A percentile compares a stretch with the other conserved stretches of the same genome.
phyloP scores from a whole-genome alignment of 2,329 filamentous ascomycete species.

The Cryphonectria parasitica region DNA sequence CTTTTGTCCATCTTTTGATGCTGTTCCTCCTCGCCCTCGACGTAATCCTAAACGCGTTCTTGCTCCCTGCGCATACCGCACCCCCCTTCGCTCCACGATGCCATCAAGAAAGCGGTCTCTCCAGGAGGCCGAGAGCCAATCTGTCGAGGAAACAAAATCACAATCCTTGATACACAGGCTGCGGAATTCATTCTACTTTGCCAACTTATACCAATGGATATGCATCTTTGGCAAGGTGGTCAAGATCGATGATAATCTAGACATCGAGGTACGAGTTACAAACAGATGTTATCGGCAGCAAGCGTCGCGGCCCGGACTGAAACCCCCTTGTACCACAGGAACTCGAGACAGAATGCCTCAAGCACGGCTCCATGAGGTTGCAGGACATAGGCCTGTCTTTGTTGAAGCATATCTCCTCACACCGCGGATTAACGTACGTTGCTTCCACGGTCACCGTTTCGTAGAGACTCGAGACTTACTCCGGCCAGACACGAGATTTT shows the following conservation, averaged over 20 bases:
- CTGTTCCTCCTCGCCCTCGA: not conserved
- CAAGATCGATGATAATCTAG: conserved; percentile 86
- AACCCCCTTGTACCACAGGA: conserved; percentile 63
- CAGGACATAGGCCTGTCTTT: conserved; percentile 82
- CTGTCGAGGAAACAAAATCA: conserved; percentile 36
- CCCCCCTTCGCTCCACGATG: conserved; percentile 41
- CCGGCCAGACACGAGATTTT: conserved; percentile 76
- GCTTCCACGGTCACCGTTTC: conserved; percentile 8
- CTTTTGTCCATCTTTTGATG: not conserved
- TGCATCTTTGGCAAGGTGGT: conserved; percentile 86
- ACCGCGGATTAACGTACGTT: conserved; percentile 86
- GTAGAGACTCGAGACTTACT: conserved; percentile 12
- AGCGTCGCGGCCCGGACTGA: conserved; percentile 15
- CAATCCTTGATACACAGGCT: conserved; percentile 64
- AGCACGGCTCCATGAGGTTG: conserved; percentile 74
- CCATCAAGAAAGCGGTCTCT: conserved; percentile 53
- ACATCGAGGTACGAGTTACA: conserved; percentile 73
- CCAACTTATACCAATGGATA: conserved; percentile 91
- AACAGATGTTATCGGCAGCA: not conserved
- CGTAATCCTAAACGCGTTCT: conserved; percentile 15
- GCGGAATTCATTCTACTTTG: conserved; percentile 94
- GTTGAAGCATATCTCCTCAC: conserved; percentile 91
- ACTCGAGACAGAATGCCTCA: conserved; percentile 85
- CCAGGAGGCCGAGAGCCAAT: conserved; percentile 46
- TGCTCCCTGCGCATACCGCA: conserved; percentile 6